Base-by-base conservation (phyloP, 2,329 filamentous ascomycete genomes). In the Diaporthe citrichinensis region DNA sequence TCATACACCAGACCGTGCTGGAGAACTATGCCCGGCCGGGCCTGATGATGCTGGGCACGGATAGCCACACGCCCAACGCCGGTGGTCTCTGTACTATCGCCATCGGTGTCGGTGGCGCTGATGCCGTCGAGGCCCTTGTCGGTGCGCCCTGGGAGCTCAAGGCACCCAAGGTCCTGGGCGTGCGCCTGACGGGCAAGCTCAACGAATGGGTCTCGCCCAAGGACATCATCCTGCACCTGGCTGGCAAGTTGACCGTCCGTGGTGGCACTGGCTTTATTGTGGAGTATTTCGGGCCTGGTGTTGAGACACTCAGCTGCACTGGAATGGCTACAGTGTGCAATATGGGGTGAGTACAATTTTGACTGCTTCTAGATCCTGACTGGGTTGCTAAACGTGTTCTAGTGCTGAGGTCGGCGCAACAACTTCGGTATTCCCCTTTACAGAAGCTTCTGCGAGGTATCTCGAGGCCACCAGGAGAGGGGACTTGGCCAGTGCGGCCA, bases 11-110 rank as follows among this genome's bases (percentile, higher is more conserved):
- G 90, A 98, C 95, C 71, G 97, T 99, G 31, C 86, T 99, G 80
- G 97, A 99, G 88, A 98, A 99, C 86, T 99, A 99, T 83, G 94
- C 96, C 46, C 92, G 96, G n/a, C 97, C 97, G 28, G 97, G 97
- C 68, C 86, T 98, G 80, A 98, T 99, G 96, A 98, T 99, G 95
- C 90, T 99, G 55, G 97, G 97, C 74, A 99, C 97, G 41, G 97
- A 99, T 85, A 98, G 95, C 81, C 97, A 99, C 85, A 98, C 95
- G 61, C 97, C 97, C 58, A 99, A 98, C 82, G 97, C 95, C n/a
- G 97, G 97, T 80, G 97, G 97, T 76, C 88, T 98, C 73, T 95
- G 94, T 79, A 96, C 95, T 5, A 95, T 98, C 81, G 97, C 97
- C 12, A 98, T 99, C 83, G 97, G 97, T 84, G 97, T 99, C 46